Evolutionary conservation across 106 monocot genomes (phyloP), one percentile per base, ranked within the genome.

Genomic region (Chionographis japonica): DNA sequence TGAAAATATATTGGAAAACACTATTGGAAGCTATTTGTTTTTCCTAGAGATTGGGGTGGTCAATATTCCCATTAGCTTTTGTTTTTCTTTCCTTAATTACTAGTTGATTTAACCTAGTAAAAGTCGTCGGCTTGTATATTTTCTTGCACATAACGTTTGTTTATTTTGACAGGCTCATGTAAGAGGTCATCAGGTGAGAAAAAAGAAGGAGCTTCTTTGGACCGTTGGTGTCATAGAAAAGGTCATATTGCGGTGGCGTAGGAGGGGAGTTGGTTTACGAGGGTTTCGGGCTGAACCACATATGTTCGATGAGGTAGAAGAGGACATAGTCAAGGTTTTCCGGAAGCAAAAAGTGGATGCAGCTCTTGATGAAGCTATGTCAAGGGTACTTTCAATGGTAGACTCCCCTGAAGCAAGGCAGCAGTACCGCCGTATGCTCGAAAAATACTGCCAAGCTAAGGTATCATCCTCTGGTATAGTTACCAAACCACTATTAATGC

Each of bases 391-490:
- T 14, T 81, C 81, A 5, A 76, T 91, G 74, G 86, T 74, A 37
- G 71, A 75, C 11, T 84, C 73, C 61, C 84, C 86, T 42, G 66
- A 66, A 16, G 84, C 86, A 62, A 71, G 84, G 66, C 73, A 84
- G 8, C 91, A 91, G 66, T 91, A 91, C 60, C 79, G 84, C 36
- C 86, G 91, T 2, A 72, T 91, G 84, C 74, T 91, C 4, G 84
- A 91, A 77, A 71, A 74, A 53, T 91, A 71, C 54, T 68, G 37
- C 9, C 50, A 74, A 69, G 80, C 81, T 16, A 74, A 77, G 91
- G 91, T 91, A 83, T 50, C 19, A 67, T 71, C 12, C n/a, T 60
- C n/a, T 54, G 4, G 13, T 46, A 46, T 4, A 46, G 4, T 4
- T 46, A 46, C 43, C n/a, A n/a, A n/a, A n/a, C n/a, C n/a, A n/a